phyloP scores from a whole-genome alignment of 208 protist genomes.

The Tritrichomonas musculus region DNA sequence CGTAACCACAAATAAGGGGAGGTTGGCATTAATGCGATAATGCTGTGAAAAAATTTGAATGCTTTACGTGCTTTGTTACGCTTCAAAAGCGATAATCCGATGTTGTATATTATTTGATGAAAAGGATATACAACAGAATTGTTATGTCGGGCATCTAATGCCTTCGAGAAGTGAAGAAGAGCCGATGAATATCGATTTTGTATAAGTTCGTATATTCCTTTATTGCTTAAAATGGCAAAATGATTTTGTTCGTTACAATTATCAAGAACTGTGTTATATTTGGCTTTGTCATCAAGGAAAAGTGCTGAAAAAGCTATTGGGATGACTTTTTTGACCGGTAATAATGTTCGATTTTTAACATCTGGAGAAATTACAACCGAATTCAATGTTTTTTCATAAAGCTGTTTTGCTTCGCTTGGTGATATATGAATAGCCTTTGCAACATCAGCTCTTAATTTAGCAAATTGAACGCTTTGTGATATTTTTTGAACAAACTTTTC shows the following conservation, averaged over 20 bases:
- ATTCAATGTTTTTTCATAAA: not conserved
- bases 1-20: constrained; percentile 4
- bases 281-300: not conserved
- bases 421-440: not conserved
- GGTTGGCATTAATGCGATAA: not conserved
- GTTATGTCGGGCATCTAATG: not conserved
- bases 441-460: not conserved
- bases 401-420: not conserved
- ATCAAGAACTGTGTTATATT: not conserved
- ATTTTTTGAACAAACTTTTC: not conserved
- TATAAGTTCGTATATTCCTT: not conserved
- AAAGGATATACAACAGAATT: not conserved
- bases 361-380: not conserved
- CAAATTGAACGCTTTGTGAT: not conserved
- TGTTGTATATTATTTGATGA: not conserved
- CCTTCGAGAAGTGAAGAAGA: not conserved
- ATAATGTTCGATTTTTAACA: not conserved
- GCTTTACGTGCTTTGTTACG: not conserved
- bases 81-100: not conserved
- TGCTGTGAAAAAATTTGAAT: not conserved
- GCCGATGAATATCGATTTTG: constrained; percentile 23
- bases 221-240: not conserved
- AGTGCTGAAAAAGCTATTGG: not conserved
- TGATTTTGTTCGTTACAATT: not conserved
- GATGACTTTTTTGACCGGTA: not conserved